Conservation (phyloP, 495 filamentous ascomycete species). For the Oidiodendron maius region DNA sequence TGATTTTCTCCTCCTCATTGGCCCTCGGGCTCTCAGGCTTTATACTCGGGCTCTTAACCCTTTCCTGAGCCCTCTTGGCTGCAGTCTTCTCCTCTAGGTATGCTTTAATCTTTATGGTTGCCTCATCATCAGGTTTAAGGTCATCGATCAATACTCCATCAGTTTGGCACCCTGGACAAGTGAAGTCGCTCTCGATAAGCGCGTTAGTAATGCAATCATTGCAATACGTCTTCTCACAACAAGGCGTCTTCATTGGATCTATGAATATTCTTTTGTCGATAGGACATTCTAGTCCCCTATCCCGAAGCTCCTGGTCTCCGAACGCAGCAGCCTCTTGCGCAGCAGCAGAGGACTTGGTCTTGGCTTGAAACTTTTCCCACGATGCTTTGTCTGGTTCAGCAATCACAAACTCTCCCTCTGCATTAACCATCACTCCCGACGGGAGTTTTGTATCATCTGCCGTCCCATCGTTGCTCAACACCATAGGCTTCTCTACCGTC, state of each 20-base stretch:
- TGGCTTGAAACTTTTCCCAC: conserved; percentile 95
- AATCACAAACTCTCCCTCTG: conserved; percentile 94
- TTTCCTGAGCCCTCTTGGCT: conserved; percentile 50
- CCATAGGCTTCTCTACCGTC: conserved; percentile 83
- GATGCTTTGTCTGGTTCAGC: conserved; percentile 88
- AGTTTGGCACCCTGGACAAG: conserved; percentile 84
- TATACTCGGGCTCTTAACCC: conserved; percentile 44
- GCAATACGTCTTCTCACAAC: conserved; percentile 96
- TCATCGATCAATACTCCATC: conserved; percentile 92
- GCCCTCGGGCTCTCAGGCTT: conserved; percentile 15
- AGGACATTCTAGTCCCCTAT: conserved; percentile 82
- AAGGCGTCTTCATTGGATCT: conserved; percentile 97
- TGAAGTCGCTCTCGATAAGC: conserved; percentile 94
- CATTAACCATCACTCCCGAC: conserved; percentile 89
- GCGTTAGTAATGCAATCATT: conserved; percentile 97
- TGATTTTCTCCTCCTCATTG: conserved; percentile 2
- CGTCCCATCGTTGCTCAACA: conserved; percentile 63
- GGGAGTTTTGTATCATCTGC: conserved; percentile 74
- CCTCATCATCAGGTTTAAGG: conserved; percentile 73
- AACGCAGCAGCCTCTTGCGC: conserved; percentile 67
- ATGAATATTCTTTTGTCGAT: conserved; percentile 96
- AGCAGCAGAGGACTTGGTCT: conserved; percentile 75
- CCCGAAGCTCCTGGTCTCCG: conserved; percentile 74
- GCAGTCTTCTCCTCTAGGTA: conserved; percentile 68
- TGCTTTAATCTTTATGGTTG: conserved; percentile 66